A percentile compares a stretch with the other conserved stretches of the same genome.
Evolutionary conservation across 2,329 filamentous ascomycete species (phyloP).

Genomic region (Metarhizium brunneum): DNA sequence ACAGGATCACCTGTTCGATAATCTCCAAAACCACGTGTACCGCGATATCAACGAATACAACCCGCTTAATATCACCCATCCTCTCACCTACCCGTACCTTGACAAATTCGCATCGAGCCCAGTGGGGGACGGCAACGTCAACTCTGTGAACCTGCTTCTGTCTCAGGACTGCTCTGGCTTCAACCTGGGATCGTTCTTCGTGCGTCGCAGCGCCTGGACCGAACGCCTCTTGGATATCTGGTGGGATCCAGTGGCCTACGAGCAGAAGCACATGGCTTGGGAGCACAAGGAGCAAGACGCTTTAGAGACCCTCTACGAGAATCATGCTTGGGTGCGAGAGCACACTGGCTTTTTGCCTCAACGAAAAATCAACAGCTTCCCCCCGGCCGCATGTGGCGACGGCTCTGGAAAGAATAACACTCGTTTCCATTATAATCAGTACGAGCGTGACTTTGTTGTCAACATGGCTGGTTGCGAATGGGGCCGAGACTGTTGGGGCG

Average conservation of each 20-base stretch:
- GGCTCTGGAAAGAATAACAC: slow-evolving; percentile 55
- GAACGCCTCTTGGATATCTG: slow-evolving; percentile 88
- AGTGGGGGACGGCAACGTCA: slow-evolving; percentile 64
- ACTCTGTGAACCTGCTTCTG: slow-evolving; percentile 79
- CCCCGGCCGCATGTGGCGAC: slow-evolving; percentile 77
- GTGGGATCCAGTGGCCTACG: slow-evolving; percentile 97
- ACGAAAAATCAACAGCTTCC: slow-evolving; percentile 90
- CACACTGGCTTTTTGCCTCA: slow-evolving; percentile 86
- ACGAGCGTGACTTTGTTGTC: slow-evolving; percentile 84
- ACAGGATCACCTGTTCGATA: slow-evolving; percentile 81
- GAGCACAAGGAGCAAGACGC: slow-evolving; percentile 98
- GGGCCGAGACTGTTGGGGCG: slow-evolving; percentile 94
- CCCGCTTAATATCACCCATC: slow-evolving; percentile 86
- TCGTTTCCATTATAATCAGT: slow-evolving; percentile 75
- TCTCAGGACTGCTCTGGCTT: slow-evolving; percentile 94
- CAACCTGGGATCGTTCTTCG: slow-evolving; percentile 92
- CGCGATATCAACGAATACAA: slow-evolving; percentile 97
- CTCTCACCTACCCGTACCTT: slow-evolving; percentile 63
- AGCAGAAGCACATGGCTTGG: slow-evolving; percentile 99
- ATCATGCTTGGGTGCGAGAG: slow-evolving; percentile 86
- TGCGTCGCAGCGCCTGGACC: slow-evolving; percentile 77
- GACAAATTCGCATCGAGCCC: slow-evolving; percentile 64
- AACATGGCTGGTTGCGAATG: slow-evolving; percentile 99
- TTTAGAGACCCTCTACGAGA: slow-evolving; percentile 81
- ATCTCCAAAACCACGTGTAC: slow-evolving; percentile 66